A percentile compares a stretch with the other conserved stretches of the same genome.
These are phyloP conservation scores for Talaromyces sp. DNA, from an alignment of 2,329 filamentous ascomycete genomes.

Conservation along the genomic window DNA sequence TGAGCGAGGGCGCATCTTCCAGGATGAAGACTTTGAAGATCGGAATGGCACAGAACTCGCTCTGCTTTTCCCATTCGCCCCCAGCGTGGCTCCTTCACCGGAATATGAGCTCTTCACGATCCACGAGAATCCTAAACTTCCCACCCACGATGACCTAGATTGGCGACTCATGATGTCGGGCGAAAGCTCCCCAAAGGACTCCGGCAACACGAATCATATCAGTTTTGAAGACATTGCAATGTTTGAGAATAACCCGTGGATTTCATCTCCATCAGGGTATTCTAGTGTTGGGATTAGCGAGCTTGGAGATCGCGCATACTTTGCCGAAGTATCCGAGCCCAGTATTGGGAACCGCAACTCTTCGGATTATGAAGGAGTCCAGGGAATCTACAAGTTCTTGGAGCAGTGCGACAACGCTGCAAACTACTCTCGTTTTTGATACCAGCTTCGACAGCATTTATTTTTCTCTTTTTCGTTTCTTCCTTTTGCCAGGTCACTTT, in stretches of 20 bases:
- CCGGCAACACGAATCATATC: conserved; percentile 21
- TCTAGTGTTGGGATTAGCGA: conserved; percentile 55
- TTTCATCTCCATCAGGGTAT: conserved; percentile 49
- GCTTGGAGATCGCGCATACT: conserved; percentile 35
- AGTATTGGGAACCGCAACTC: conserved; percentile 22
- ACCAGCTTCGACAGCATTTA: conserved; percentile 11
- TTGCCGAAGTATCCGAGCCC: conserved; percentile 35
- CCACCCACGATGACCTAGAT: conserved; percentile 35
- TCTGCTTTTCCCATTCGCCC: conserved; percentile 80
- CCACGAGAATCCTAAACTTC: conserved; percentile 26
- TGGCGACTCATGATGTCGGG: conserved; percentile 56
- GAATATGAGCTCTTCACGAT: conserved; percentile 40
- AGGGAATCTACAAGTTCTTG: conserved; percentile 63
- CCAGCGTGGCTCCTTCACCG: conserved; percentile 48
- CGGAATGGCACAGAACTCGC: conserved; percentile 67
- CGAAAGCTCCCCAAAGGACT: conserved; percentile 20
- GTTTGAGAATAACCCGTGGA: conserved; percentile 50
- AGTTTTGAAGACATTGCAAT: conserved; percentile 40
- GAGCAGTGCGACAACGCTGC: conserved; percentile 55
- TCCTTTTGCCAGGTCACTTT: not conserved
- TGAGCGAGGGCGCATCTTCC: conserved; percentile 67
- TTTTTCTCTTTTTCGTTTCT: conserved; percentile 1
- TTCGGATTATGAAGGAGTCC: conserved; percentile 57
- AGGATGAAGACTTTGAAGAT: conserved; percentile 71
- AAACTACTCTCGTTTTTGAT: conserved; percentile 22